phyloP scores from a whole-genome alignment of 2,329 filamentous ascomycete genomes.

The Penicillium frequentans region DNA sequence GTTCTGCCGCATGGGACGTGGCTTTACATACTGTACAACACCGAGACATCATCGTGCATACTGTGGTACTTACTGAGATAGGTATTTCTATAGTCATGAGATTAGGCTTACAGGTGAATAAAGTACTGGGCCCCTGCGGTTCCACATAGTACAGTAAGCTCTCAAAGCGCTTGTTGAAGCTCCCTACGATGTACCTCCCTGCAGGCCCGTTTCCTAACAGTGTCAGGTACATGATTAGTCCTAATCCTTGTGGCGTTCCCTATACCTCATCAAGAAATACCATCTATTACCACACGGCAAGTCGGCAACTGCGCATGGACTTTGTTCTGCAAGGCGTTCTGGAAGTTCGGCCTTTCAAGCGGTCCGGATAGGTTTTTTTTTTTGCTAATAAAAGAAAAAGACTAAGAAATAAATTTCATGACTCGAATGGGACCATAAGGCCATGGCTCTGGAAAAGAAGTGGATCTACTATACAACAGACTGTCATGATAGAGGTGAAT shows the following conservation, averaged over 20 bases:
- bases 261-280: background rate
- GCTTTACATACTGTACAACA: background rate
- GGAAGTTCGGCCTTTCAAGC: background rate
- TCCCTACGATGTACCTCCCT: background rate
- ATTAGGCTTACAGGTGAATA: background rate
- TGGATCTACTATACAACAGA: background rate
- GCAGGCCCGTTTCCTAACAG: constrained; percentile 3
- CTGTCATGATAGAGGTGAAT: constrained; percentile 8
- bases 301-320: background rate
- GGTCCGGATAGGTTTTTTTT: background rate
- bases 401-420: background rate
- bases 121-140: background rate
- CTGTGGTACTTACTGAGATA: background rate
- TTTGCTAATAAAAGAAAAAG: background rate
- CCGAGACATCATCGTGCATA: constrained; percentile 12
- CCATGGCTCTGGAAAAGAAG: constrained; percentile 11
- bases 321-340: background rate
- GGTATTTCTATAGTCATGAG: background rate
- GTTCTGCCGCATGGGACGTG: background rate
- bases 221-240: background rate
- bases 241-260: background rate
- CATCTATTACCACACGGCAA: background rate
- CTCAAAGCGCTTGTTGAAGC: background rate
- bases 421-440: background rate
- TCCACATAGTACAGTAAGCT: background rate